phyloP scores from a whole-genome alignment of 768 basidiomycete genomes.

The Trametes gibbosa region DNA sequence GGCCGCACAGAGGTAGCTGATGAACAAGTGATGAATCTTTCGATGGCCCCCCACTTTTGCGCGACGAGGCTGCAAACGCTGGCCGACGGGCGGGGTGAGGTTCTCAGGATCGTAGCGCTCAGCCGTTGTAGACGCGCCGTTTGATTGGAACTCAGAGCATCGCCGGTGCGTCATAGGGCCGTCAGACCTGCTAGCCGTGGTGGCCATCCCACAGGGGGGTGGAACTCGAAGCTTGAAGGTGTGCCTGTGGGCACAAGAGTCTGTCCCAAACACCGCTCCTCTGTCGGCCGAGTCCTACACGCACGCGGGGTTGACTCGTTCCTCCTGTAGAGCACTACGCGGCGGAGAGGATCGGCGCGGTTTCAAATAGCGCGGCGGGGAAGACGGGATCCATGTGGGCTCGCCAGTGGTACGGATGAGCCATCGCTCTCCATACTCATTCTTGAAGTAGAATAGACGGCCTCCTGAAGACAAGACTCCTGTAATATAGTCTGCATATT shows the following conservation, averaged over 20 bases:
- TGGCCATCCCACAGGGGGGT: background rate
- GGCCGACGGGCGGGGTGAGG: background rate
- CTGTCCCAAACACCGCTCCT: background rate
- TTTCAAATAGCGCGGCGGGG: constrained; percentile 7
- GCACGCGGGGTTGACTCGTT: no score
- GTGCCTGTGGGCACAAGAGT: constrained; percentile 2
- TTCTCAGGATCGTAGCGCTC: background rate
- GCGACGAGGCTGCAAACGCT: background rate
- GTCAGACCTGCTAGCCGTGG: background rate
- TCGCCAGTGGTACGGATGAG: background rate
- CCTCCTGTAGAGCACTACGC: background rate
- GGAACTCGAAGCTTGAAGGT: no score
- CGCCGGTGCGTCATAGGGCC: background rate
- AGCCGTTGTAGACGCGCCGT: background rate
- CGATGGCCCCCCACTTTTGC: background rate
- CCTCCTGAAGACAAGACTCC: constrained; percentile 4
- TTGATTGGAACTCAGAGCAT: background rate
- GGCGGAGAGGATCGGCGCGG: constrained; percentile 4
- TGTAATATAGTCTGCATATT: constrained; percentile 4
- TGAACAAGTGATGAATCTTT: constrained; percentile 3
- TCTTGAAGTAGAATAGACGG: background rate
- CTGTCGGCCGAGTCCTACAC: background rate
- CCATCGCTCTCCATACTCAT: background rate
- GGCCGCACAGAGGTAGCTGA: background rate
- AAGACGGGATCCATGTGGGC: background rate